phyloP scores from a whole-genome alignment of 2,329 filamentous ascomycete species.

The Verticillium dahliae region DNA sequence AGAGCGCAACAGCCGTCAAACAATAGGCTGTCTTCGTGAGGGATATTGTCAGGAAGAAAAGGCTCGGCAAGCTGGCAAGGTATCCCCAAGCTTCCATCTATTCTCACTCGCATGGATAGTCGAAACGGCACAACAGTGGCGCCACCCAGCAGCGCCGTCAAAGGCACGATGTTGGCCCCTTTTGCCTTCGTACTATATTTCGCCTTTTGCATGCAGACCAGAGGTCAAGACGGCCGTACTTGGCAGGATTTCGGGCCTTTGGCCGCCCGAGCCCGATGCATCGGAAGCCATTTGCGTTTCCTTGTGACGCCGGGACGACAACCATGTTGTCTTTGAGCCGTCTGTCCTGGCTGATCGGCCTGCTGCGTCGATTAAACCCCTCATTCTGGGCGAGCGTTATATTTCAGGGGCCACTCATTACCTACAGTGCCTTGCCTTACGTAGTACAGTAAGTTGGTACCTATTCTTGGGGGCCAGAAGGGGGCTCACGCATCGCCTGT shows the following conservation, averaged over 20 bases:
- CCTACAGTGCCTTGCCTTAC: too few species aligned
- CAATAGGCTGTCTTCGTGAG: neutral
- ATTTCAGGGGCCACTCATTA: neutral
- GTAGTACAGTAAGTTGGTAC: too few species aligned
- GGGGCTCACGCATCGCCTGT: neutral
- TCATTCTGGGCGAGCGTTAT: neutral
- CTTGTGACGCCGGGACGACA: neutral
- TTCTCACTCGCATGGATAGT: neutral
- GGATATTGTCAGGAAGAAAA: neutral
- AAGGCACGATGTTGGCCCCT: neutral
- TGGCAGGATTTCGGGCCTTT: neutral
- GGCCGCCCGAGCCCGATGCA: neutral
- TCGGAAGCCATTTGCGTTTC: neutral
- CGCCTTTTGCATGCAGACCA: neutral
- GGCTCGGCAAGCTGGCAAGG: neutral
- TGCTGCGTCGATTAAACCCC: neutral
- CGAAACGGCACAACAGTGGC: neutral
- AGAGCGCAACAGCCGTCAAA: neutral
- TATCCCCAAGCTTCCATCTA: neutral
- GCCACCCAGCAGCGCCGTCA: neutral
- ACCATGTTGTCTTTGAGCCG: neutral
- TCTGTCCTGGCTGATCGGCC: neutral
- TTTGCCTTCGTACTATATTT: neutral
- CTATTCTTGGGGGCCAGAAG: neutral
- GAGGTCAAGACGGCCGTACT: neutral